Evolutionary conservation across 306 rosid species (phyloP), one percentile per base, ranked within the genome.

Genomic region (Prunus kanzakura): DNA sequence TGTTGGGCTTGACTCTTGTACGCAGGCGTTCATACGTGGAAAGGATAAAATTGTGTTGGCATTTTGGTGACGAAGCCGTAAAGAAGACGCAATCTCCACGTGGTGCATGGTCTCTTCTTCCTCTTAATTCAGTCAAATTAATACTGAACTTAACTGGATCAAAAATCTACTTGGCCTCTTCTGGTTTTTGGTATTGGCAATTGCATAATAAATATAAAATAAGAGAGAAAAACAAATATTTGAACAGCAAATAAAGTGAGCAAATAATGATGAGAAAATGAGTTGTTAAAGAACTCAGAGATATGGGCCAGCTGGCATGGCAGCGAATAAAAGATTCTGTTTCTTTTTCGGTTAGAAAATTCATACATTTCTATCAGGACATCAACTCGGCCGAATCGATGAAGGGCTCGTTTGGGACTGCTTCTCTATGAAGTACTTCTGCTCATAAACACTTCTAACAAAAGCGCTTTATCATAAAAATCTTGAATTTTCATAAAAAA

Each of bases 21-120:
- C 20, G 19, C 38, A 41, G 11, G 1, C 27, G 69, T 84, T 76
- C 82, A 80, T 50, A 84, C 79, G 84, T 68, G 84, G 82, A 67
- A 19, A 20, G 15, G 11, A 23, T 49, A 5, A 19, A 30, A 49
- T 23, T 18, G 9, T 65, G 62, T 3, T 25, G 25, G 22, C 8
- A 60, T 22, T 15, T 15, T 20, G 29, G 11, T 67, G 73, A 67
- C 60, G 83, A 67, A 72, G 69, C 68, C 85, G 89, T 79, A 64
- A 83, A 4, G 51, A 72, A 30, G 54, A 87, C 84, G 85, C 83
- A 81, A 72, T 23, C 51, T 71, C 71, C 83, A 81, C 78, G 82
- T 82, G 89, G 75, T 30, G 46, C 73, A 70, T 38, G 8, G 49
- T 4, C 57, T 11, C 2, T 4, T 22, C 11, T 15, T 1, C 22